These are phyloP conservation scores for Tetrahymena elliotti DNA, from an alignment of 73 alveolate genomes.

Conservation along the genomic window DNA sequence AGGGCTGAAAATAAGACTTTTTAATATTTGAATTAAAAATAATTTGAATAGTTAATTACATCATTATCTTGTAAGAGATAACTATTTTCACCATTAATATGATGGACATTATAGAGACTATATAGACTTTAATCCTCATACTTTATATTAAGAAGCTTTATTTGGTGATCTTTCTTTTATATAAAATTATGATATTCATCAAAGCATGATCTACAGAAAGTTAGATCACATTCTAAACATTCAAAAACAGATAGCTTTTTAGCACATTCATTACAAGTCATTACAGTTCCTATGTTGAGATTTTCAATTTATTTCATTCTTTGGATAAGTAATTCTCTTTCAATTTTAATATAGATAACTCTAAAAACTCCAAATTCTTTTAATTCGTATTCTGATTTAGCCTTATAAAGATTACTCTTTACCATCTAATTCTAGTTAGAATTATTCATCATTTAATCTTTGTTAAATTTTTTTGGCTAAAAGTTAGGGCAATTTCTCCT, in stretches of 20 bases:
- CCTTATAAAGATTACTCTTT: conserved; percentile 1
- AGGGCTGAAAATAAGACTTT: too few relatives aligned
- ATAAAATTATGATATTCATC: not conserved
- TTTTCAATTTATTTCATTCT: conserved; percentile 27
- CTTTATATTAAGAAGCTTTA: not conserved
- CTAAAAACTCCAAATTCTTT: conserved; percentile 6
- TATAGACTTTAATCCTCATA: conserved; percentile 6
- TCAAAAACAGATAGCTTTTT: conserved; percentile 17
- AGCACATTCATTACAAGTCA: conserved; percentile 17
- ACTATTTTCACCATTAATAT: not conserved
- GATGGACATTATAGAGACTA: not conserved
- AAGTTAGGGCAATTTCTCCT: not conserved
- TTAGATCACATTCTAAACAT: conserved; percentile 22
- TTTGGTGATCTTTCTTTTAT: not conserved
- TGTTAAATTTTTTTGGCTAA: not conserved
- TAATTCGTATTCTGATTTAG: not conserved
- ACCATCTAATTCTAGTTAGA: not conserved
- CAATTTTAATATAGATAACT: conserved; percentile 1
- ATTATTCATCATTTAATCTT: not conserved
- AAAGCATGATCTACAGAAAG: conserved; percentile 11
- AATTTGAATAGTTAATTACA: too few relatives aligned
- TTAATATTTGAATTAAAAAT: too few relatives aligned
- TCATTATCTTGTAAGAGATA: not conserved
- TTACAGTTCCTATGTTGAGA: not conserved
- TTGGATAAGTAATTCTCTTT: not conserved